Base-by-base conservation (phyloP, 495 filamentous ascomycete species). In the Penicillium antarcticum region DNA sequence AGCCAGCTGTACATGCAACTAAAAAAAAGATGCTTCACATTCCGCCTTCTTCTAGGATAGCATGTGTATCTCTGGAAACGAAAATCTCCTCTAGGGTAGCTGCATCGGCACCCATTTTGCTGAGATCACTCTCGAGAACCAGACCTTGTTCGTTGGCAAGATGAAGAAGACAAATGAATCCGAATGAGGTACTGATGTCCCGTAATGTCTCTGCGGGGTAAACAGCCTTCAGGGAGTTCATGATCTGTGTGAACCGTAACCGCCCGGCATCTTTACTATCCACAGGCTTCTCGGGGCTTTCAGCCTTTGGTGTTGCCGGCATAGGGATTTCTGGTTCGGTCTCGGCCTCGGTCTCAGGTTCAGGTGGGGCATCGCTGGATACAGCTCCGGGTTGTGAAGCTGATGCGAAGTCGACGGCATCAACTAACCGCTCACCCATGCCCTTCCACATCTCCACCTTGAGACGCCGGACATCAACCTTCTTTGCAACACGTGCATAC, bases 381-480 rank as follows among this genome's bases (percentile, higher is more conserved):
- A 58, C 54, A 5, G 57, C 53, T 1, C 58, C 64, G 10, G 60
- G 56, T 19, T 69, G 61, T 42, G 67, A 65, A 8, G 58, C 56
- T 16, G 68, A 61, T 29, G 59, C 57, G 39, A 71, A 73, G 10
- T 69, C 56, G 3, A 66, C 66, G 9, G 70, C 52, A 19, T 68
- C 62, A 21, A 77, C 69, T 21, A 77, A 56, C 10, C 67, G 68
- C 33, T 75, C 69, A 16, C 84, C 87, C 68, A 96, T 89, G 6
- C 90, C 89, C 67, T 80, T 87, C 95, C 95, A 99, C 63, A 99
- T 84, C 65, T 99, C 91, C 66, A 92, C 87, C 73, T 99, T 99
- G 60, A 99, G 72, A 63, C 91, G 75, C 42, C 92, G 78, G 0
- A 97, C 91, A 62, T 99, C 95, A n/a, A 99, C 95, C 76, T 97